phyloP scores from a whole-genome alignment of 345 rosid genomes.

The Carallia pectinifolia region DNA sequence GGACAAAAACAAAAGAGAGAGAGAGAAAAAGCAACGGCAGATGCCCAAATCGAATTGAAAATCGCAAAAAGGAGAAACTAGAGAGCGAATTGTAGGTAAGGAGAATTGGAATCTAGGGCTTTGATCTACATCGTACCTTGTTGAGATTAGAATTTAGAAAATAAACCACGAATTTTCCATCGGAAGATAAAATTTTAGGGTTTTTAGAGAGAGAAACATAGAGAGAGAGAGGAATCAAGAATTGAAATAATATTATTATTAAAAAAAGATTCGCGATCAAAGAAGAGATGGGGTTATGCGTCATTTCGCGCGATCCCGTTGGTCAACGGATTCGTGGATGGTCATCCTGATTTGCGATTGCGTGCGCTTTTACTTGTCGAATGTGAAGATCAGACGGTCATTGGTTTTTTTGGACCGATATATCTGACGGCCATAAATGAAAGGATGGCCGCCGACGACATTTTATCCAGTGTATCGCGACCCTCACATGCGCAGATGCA shows the following conservation, averaged over 20 bases:
- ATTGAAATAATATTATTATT: not conserved
- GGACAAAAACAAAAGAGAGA: not conserved
- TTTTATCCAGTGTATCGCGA: no score
- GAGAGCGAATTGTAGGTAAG: not conserved
- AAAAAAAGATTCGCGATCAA: not conserved
- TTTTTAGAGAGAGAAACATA: not conserved
- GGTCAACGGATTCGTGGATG: not conserved
- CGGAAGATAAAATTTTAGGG: conserved; percentile 18
- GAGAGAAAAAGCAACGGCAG: not conserved
- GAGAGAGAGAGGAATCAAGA: not conserved
- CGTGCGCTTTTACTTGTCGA: no score
- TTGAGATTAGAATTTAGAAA: not conserved
- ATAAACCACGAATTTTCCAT: not conserved
- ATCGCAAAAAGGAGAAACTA: not conserved
- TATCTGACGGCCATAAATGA: no score
- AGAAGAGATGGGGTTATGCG: not conserved
- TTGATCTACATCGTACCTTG: conserved; percentile 10
- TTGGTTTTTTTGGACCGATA: no score
- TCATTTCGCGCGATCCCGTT: conserved; percentile 4
- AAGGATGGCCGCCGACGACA: no score
- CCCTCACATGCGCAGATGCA: no score
- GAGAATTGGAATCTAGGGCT: conserved; percentile 14
- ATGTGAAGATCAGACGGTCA: no score
- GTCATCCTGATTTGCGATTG: no score
- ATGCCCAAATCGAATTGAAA: not conserved